Conservation (phyloP, 1,139 yeast species). For the Kodamaea fungicola region DNA sequence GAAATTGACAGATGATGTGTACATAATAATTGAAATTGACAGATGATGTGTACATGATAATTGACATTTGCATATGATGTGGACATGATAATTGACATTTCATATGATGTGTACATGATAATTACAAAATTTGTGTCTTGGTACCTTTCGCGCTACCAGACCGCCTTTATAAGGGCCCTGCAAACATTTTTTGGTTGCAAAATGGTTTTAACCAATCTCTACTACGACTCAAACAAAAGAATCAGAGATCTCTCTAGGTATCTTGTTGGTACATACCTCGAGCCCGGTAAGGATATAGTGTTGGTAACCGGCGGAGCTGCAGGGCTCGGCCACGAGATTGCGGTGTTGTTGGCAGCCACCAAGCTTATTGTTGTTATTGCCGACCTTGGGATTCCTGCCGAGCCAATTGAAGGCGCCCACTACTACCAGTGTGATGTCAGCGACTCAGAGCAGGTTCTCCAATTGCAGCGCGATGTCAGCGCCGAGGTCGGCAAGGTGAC, state of each 20-base stretch:
- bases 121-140: no score
- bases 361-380: conserved; percentile 57
- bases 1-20: no score
- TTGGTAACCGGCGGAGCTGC: conserved; percentile 80
- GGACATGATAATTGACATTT: no score
- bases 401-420: conserved; percentile 37
- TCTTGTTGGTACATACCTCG: conserved; percentile 50
- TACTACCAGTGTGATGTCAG: conserved; percentile 73
- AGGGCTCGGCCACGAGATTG: conserved; percentile 75
- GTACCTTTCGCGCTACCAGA: no score
- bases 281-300: conserved; percentile 52
- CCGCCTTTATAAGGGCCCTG: no score
- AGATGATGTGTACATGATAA: no score
- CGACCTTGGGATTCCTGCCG: conserved; percentile 51
- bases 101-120: no score
- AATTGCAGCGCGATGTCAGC: conserved; percentile 34
- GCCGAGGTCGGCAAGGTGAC: conserved; percentile 58
- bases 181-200: no score
- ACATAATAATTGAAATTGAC: no score
- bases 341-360: conserved; percentile 33
- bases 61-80: no score
- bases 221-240: conserved; percentile 23
- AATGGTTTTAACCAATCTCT: conserved; percentile 6
- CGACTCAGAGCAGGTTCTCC: conserved; percentile 37
- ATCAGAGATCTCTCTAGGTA: conserved; percentile 30